Percentiles rank a stretch among this genome's conserved stretches.
phyloP scores from a whole-genome alignment of 2,329 filamentous ascomycete species.

The Pezicula radicicola region DNA sequence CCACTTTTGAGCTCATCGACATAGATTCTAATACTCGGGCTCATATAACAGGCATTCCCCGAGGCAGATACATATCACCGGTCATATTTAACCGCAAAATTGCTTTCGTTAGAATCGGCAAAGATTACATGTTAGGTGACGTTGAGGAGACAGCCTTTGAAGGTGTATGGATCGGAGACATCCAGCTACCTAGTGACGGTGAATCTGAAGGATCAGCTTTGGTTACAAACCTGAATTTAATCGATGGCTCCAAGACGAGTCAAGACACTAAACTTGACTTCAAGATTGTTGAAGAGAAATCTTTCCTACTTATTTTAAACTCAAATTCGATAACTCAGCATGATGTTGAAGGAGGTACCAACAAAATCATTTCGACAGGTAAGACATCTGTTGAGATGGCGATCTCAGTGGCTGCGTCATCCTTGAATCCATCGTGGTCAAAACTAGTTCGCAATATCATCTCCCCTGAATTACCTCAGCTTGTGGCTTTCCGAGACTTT shows the following conservation, averaged over 20 bases:
- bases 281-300: background rate
- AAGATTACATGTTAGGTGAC: background rate
- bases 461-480: background rate
- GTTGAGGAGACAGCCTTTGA: background rate
- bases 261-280: background rate
- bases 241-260: background rate
- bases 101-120: background rate
- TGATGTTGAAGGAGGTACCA: background rate
- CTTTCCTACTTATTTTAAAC: background rate
- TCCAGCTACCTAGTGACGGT: background rate
- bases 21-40: background rate
- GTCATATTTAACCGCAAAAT: background rate
- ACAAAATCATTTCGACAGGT: background rate
- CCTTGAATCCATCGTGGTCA: background rate
- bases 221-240: background rate
- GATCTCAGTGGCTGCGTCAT: background rate
- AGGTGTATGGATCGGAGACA: background rate
- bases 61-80: background rate
- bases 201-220: background rate
- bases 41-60: background rate
- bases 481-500: background rate
- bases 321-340: background rate
- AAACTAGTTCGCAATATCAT: background rate
- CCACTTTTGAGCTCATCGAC: background rate
- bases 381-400: background rate